A percentile compares a stretch with the other conserved stretches of the same genome.
phyloP scores from a whole-genome alignment of 352 stramenopile species.

The Phytophthora fragariae region DNA sequence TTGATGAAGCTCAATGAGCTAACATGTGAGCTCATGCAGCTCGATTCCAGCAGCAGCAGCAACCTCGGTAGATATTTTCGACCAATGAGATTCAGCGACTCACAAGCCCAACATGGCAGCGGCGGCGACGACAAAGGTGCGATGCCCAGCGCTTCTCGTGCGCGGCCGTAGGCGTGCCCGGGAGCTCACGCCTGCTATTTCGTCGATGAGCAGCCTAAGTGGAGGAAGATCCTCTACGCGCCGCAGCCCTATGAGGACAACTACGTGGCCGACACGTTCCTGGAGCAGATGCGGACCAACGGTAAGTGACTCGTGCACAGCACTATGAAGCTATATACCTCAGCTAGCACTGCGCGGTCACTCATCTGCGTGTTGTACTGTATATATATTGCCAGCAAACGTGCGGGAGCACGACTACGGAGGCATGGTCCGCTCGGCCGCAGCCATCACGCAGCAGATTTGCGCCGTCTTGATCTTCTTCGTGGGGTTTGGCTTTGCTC shows the following conservation, averaged over 20 bases:
- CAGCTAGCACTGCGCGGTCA: background rate
- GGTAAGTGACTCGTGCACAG: constrained; percentile 43
- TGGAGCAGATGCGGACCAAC: constrained; percentile 92
- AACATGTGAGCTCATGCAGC: background rate
- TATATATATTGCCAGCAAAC: constrained; percentile 55
- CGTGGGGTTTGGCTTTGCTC: constrained; percentile 38
- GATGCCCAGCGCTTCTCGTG: background rate
- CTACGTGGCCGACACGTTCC: constrained; percentile 90
- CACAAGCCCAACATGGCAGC: constrained; percentile 1
- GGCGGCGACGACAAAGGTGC: constrained; percentile 27
- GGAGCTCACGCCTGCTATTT: constrained; percentile 5
- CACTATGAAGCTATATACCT: background rate
- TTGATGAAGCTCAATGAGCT: background rate
- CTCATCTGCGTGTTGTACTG: background rate
- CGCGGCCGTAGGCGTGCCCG: background rate
- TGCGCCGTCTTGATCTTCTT: constrained; percentile 91
- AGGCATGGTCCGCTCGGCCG: constrained; percentile 84
- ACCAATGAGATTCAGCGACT: constrained; percentile 18
- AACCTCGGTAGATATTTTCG: constrained; percentile 7
- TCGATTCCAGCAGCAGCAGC: background rate
- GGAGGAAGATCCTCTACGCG: constrained; percentile 91
- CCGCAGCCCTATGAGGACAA: constrained; percentile 91
- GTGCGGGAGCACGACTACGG: constrained; percentile 86
- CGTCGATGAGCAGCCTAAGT: constrained; percentile 41
- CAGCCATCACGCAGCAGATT: constrained; percentile 91